Evolutionary conservation across 371 early-diverging fungal species (phyloP).

Genomic region (Chytridium lagenaria): DNA sequence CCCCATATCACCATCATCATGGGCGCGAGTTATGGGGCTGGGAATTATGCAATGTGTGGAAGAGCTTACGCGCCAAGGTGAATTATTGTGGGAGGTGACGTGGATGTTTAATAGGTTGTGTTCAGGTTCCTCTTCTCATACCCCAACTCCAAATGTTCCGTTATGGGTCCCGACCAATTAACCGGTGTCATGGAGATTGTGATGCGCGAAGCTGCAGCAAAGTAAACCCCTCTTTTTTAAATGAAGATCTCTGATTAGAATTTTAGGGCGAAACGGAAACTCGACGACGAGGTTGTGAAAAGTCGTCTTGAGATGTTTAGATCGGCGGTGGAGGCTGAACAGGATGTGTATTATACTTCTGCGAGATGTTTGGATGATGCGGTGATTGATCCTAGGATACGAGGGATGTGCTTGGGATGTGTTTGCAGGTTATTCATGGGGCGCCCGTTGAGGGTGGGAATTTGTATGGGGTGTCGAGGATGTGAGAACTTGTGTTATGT

Average conservation of each 20-base stretch:
- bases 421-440: conserved; percentile 69
- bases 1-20: conserved; percentile 78
- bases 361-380: conserved; percentile 88
- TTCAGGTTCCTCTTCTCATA: conserved; percentile 73
- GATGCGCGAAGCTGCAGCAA: conserved; percentile 69
- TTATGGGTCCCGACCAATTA: conserved; percentile 80
- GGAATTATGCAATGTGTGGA: conserved; percentile 84
- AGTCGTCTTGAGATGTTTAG: conserved; percentile 67
- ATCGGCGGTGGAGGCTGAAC: conserved; percentile 69
- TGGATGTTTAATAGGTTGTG: neutral
- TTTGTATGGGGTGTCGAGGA: conserved; percentile 72
- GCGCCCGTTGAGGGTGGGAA: conserved; percentile 68
- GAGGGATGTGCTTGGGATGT: conserved; percentile 85
- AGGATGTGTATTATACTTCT: conserved; percentile 76
- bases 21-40: conserved; percentile 80
- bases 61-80: conserved; percentile 74
- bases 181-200: conserved; percentile 76
- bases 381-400: conserved; percentile 93
- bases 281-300: conserved; percentile 67
- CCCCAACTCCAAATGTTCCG: conserved; percentile 78
- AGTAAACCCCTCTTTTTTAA: conserved; percentile 47
- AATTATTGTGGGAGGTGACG: too few species aligned
- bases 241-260: neutral
- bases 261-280: conserved; percentile 27
- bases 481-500: conserved; percentile 46